Evolutionary conservation across 108 stramenopile species (phyloP).

Genomic region (Cylindrotheca fusiformis): DNA sequence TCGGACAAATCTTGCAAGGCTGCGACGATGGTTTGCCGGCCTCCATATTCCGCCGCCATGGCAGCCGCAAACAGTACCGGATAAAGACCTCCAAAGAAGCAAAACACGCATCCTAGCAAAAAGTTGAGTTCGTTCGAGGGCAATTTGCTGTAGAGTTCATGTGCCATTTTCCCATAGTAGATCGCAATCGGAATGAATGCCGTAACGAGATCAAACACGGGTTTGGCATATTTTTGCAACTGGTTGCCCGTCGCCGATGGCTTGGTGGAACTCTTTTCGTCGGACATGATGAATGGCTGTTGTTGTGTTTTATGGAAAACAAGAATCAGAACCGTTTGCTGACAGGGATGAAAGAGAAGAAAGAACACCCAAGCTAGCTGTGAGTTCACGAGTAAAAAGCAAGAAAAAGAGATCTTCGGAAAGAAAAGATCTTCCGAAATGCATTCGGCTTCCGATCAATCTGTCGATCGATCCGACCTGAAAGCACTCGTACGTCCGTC

Average conservation of each 20-base stretch:
- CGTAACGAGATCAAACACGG: slow-evolving; percentile 35
- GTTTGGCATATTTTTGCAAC: slow-evolving; percentile 35
- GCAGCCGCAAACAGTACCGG: slow-evolving; percentile 89
- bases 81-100: slow-evolving; percentile 96
- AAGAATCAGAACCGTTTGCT: too few relatives aligned
- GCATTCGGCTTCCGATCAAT: too few relatives aligned
- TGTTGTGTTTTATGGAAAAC: too few relatives aligned
- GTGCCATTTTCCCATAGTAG: slow-evolving; percentile 3
- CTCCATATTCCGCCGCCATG: slow-evolving; percentile 88
- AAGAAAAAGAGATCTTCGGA: too few relatives aligned
- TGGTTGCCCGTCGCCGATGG: slow-evolving; percentile 21
- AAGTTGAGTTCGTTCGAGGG: slow-evolving; percentile 55
- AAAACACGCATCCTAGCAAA: slow-evolving; percentile 77
- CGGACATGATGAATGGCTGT: too few relatives aligned
- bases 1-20: slow-evolving; percentile 59
- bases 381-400: too few relatives aligned
- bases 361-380: too few relatives aligned
- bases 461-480: too few relatives aligned
- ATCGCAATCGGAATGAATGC: slow-evolving; percentile 40
- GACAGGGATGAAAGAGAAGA: too few relatives aligned
- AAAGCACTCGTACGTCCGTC: too few relatives aligned
- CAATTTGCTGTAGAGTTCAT: slow-evolving; percentile 43
- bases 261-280: slow-evolving; percentile 5
- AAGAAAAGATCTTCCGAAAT: too few relatives aligned
- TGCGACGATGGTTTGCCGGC: slow-evolving; percentile 57